These are phyloP conservation scores for Citrus glauca DNA, from an alignment of 345 rosid species.

Conservation along the genomic window DNA sequence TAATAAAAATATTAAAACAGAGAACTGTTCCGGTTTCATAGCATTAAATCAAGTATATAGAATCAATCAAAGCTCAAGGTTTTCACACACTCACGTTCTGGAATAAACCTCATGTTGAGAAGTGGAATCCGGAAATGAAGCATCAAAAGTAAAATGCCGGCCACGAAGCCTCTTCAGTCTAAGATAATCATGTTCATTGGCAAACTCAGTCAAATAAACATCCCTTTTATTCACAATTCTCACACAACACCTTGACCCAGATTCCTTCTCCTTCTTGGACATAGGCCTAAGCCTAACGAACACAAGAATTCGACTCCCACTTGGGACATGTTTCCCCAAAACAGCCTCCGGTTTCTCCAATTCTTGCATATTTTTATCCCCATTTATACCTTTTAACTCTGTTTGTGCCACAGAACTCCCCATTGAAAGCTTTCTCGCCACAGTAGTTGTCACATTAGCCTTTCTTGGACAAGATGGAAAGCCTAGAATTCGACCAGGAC, in stretches of 20 bases:
- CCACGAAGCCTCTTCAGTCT: slow-evolving; percentile 88
- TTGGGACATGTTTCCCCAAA: slow-evolving; percentile 26
- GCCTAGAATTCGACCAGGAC: slow-evolving; percentile 54
- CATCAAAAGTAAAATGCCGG: slow-evolving; percentile 83
- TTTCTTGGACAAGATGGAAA: slow-evolving; percentile 45
- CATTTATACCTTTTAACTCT: slow-evolving; percentile 27
- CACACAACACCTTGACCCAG: slow-evolving; percentile 71
- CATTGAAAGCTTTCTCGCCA: slow-evolving; percentile 75
- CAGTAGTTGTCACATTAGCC: slow-evolving; percentile 28
- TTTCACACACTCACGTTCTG: slow-evolving; percentile 58
- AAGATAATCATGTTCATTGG: slow-evolving; percentile 75
- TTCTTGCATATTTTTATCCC: slow-evolving; percentile 26
- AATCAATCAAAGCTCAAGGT: slow-evolving; percentile 10
- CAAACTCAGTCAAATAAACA: slow-evolving; percentile 79
- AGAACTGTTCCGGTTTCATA: background rate
- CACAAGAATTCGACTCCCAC: slow-evolving; percentile 61
- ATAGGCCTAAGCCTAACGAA: slow-evolving; percentile 94
- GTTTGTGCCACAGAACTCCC: slow-evolving; percentile 25
- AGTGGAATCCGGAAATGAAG: slow-evolving; percentile 76
- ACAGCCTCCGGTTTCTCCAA: slow-evolving; percentile 40
- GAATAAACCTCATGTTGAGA: slow-evolving; percentile 81
- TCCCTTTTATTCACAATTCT: slow-evolving; percentile 76
- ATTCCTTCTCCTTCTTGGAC: slow-evolving; percentile 87
- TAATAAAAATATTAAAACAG: background rate
- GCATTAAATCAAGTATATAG: background rate